phyloP scores from a whole-genome alignment of 306 rosid genomes.

The Luffa acutangula region DNA sequence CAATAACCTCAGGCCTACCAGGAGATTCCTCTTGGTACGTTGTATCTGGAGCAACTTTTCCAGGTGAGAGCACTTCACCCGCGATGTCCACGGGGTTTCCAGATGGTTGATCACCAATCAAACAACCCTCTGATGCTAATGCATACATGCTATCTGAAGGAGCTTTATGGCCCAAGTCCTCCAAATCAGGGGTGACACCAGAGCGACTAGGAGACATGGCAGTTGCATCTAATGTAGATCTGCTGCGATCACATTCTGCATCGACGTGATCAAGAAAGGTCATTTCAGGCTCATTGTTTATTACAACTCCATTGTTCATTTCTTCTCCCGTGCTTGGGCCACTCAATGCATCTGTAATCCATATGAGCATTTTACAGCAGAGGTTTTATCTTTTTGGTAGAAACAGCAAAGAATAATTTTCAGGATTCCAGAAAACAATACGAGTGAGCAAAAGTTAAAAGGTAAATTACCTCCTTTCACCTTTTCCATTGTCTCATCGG shows the following conservation, averaged over 20 bases:
- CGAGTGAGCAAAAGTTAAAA: slow-evolving; percentile 2
- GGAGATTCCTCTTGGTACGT: slow-evolving; percentile 32
- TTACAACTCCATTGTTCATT: slow-evolving; percentile 37
- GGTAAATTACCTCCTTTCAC: slow-evolving; percentile 26
- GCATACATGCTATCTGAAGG: slow-evolving; percentile 27
- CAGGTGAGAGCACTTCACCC: slow-evolving; percentile 30
- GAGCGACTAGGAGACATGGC: slow-evolving; percentile 46
- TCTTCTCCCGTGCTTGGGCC: slow-evolving; percentile 44
- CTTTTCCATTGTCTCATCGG: slow-evolving; percentile 18
- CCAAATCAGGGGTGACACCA: slow-evolving; percentile 54
- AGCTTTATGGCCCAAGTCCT: slow-evolving; percentile 36
- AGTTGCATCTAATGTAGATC: slow-evolving; percentile 27
- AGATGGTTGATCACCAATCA: slow-evolving; percentile 36
- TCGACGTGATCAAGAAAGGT: slow-evolving; percentile 29
- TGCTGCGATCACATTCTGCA: slow-evolving; percentile 28
- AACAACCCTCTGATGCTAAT: slow-evolving; percentile 28
- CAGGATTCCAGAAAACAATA: slow-evolving; percentile 11
- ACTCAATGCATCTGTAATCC: slow-evolving; percentile 30
- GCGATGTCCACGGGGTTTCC: slow-evolving; percentile 26
- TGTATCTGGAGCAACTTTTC: slow-evolving; percentile 22
- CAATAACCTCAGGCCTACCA: slow-evolving; percentile 49
- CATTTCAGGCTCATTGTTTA: slow-evolving; percentile 33
- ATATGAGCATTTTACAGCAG: slow-evolving; percentile 28
- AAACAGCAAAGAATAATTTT: slow-evolving; percentile 1
- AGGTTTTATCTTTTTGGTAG: neutral